Evolutionary conservation across 2,329 filamentous ascomycete species (phyloP), one percentile per base, ranked within the genome.

Genomic region (Ascochyta clinopodiicola): DNA sequence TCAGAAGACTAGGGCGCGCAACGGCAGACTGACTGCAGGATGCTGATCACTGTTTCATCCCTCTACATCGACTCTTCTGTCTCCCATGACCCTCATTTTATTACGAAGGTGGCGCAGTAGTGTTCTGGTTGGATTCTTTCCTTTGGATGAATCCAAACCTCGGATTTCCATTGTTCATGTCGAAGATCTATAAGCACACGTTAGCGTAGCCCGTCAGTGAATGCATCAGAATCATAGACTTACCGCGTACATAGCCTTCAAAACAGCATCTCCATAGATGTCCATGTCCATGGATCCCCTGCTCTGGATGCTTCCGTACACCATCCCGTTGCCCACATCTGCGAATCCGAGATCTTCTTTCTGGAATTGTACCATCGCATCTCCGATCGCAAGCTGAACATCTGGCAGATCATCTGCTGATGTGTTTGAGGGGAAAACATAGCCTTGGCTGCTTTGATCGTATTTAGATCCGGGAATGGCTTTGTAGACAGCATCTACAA

Each of bases 401-500:
- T 60, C 50, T 3, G 66, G 66, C 0, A 69, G 34, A 3, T 61
- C 12, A 2, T 60, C 55, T 1, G 42, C 60, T 0, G 59, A 31
- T 3, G 59, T 68, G 6, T 68, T 58, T 75, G 82, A 80, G 51
- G 80, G 71, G 79, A 84, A 78, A 58, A 79, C 69, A 73, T 82
- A 87, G 51, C 85, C 84, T 45, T 84, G 86, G 35, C 78, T 74
- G 2, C 64, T 61, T 10, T 62, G 19, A 65, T 80, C 76, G 67
- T 85, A 77, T 24, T 75, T 61, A 0, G 87, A 78, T 4, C 83
- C 82, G 2, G 70, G 56, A 49, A 89, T 80, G 47, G 82, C 67
- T n/a, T 68, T 68, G 78, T 89, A 90, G 77, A 88, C 89, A 32
- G 77, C 80, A 0, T 75, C 64, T 56, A 85, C 81, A 48, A 87